Base-by-base conservation (phyloP, 2,329 filamentous ascomycete genomes). In the Botryosphaeria dothidea region DNA sequence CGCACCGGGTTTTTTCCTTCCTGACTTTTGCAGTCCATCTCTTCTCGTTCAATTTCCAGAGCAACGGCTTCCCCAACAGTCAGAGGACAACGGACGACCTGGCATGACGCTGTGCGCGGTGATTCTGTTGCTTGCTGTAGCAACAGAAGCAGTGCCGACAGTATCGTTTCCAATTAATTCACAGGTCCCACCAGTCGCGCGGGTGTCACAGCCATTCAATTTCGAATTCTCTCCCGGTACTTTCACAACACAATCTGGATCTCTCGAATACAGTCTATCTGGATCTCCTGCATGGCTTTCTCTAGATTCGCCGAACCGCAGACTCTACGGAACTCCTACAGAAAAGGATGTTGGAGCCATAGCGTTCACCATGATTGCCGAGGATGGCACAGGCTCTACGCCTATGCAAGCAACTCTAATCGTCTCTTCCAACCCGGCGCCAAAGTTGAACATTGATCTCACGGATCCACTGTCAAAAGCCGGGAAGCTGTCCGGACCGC, bases 161-260 rank as follows among this genome's bases (percentile, higher is more conserved):
- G 71, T 79, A 61, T 81, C 81, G 52, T 94, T 93, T 70, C 92
- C 92, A 0, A 83, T 96, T 76, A 96, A 95, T 77, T 88, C 91
- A 2, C 93, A 97, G 76, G 84, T 96, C 0, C 92, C 92, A 34
- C 89, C 90, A 3, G 89, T 93, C 62, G 92, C 92, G 21, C 85
- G 90, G 68, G 82, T 91, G 66, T 85, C 84, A 45, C 74, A 89
- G 70, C 82, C 83, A 2, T 95, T 92, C 76, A 85, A 82, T 9
- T 92, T 93, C 72, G 82, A 85, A 31, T 91, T 96, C 71, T 90
- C 91, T 9, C 77, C 83, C 17, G 87, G 88, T 43, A 96, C 92
- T 0, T 96, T 96, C 77, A 81, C 83, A 15, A 90, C 90, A 17
- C 76, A 79, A 46, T 78, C 79, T 36, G 72, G 74, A 11, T 72